Evolutionary conservation across 2,329 filamentous ascomycete genomes (phyloP).

Genomic region (Monilinia polystroma): DNA sequence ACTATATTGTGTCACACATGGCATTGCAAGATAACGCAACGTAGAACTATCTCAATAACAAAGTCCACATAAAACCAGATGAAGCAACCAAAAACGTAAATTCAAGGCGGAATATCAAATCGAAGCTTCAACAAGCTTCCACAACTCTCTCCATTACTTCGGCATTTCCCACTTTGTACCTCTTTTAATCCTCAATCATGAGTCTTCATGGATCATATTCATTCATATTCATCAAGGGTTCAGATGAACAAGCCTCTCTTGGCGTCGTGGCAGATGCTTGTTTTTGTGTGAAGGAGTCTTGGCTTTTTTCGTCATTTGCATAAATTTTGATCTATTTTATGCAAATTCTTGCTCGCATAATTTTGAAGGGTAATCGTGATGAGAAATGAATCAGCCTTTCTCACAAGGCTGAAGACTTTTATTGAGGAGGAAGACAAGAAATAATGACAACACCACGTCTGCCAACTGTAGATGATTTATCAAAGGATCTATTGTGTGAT

Average conservation of each 20-base stretch:
- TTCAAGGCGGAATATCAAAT: not conserved
- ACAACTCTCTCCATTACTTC: not conserved
- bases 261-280: constrained; percentile 9
- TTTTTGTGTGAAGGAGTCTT: not conserved
- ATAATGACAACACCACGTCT: constrained; percentile 29
- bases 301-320: not conserved
- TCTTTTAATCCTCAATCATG: no score
- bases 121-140: constrained; percentile 9
- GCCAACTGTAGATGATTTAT: constrained; percentile 48
- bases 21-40: not conserved
- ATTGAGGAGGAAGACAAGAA: not conserved
- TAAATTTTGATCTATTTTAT: not conserved
- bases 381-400: not conserved
- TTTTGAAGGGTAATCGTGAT: not conserved
- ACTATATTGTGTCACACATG: not conserved
- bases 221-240: not conserved
- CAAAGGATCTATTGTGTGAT: constrained; percentile 43
- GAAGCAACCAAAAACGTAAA: not conserved
- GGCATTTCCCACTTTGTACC: not conserved
- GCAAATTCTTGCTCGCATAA: not conserved
- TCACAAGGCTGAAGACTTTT: not conserved
- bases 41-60: no score
- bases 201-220: no score
- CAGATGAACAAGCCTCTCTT: constrained; percentile 20
- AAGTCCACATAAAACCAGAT: not conserved